Evolutionary conservation across 306 rosid genomes (phyloP), one percentile per base, ranked within the genome.

Genomic region (Rosa rugosa): DNA sequence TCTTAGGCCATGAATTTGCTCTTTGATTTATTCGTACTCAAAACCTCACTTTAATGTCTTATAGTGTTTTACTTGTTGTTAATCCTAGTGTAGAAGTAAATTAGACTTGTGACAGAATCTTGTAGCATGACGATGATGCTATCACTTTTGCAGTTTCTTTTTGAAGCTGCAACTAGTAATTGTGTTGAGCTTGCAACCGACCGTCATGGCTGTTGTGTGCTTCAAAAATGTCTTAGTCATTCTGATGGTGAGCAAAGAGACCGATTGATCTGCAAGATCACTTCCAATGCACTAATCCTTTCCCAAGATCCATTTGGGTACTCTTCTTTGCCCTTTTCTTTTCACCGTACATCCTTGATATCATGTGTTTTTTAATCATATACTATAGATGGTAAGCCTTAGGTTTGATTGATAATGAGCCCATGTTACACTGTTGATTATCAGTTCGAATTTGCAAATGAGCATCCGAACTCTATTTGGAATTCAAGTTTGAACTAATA

Each of bases 181-280:
- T 87, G 91, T 70, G 84, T 87, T 72, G 88, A 89, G 69, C 87
- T 89, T 77, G 90, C 88, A 38, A 85, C 79, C 1, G 85, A 89
- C 56, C 89, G 91, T 44, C 91, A 89, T 68, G 91, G 93, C 31
- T 89, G 93, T 81, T 87, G 90, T 59, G 93, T 89, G 57, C 88
- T 89, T 60, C 91, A 87, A 73, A 85, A 85, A 81, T 89, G 92
- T 83, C 85, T 89, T 45, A 41, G 78, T 69, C 78, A 75, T 75
- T 81, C 91, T 11, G 81, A 83, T 42, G 89, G 82, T 8, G 80
- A 80, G 31, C 83, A 78, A 17, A 76, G 86, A 75, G 59, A 34
- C 75, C 72, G 71, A 59, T 76, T 89, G 60, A 80, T 89, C 68
- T 12, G 51, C 23, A 77, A 81, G 88, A 85, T 89, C 68, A 78